Base-by-base conservation (phyloP, 495 filamentous ascomycete species). In the Penicillium psychrofluorescens region DNA sequence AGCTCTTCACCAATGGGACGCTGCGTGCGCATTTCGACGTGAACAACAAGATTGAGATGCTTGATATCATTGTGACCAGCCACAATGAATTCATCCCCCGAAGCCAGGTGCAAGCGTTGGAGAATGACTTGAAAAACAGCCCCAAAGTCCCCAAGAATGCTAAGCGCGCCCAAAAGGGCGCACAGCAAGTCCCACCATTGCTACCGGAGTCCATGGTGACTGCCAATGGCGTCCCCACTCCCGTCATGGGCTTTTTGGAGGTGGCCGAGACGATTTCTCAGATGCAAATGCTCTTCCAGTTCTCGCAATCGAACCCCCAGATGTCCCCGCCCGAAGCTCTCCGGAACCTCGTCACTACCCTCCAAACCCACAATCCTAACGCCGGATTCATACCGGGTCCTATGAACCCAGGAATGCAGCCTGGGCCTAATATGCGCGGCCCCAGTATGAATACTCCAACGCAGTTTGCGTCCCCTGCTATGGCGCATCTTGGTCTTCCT, bases 251-350 rank as follows among this genome's bases (percentile, higher is more conserved):
- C 47, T 88, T 86, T 46, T 68, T 88, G 40, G 85, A 88, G 72
- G 75, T 86, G 39, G 80, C 83, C 15, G 85, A 90, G 59, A 82
- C 85, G 11, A 79, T 88, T 45, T 83, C 82, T 7, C 76, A 81
- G 44, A 87, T 90, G 84, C 80, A 76, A 55, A 70, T 80, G 28
- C 50, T 88, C 4, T 85, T 86, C 59, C 62, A 66, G 30, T 84
- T 68, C 48, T 81, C 77, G 15, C 78, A 81, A 32, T 47, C 67
- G 11, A 70, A 86, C 44, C 72, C 78, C 0, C 65, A 74, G 3
- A 51, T 84, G 8, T 67, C 76, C 1, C 78, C 84, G 1, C 77
- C 79, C 22, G 64, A 73, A 32, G 80, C 82, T 2, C 71, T 88
- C 16, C 72, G 79, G 11, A 75, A 77, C 48, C 82, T 82, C 35